Evolutionary conservation across 768 basidiomycete genomes (phyloP).

Genomic region (Hygrophorus pudorinus): DNA sequence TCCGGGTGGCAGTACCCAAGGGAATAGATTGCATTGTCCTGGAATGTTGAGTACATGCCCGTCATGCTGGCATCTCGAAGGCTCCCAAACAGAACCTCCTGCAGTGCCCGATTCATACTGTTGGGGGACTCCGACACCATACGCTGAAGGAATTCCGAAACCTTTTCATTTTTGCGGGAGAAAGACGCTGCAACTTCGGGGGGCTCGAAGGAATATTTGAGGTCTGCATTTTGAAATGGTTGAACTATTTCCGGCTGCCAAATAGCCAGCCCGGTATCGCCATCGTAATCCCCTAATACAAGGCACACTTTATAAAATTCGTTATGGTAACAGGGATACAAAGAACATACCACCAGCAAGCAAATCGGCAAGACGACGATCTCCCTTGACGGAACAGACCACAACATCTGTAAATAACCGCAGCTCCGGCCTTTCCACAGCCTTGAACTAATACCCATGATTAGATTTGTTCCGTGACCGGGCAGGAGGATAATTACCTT

Average conservation of each 20-base stretch:
- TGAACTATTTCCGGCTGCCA: conserved; percentile 49
- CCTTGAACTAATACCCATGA: conserved; percentile 33
- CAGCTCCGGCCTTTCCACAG: conserved; percentile 42
- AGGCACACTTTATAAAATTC: background rate
- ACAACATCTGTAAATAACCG: conserved; percentile 47
- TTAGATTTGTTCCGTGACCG: background rate
- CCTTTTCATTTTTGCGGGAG: conserved; percentile 31
- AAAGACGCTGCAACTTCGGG: conserved; percentile 30
- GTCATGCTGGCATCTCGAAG: background rate
- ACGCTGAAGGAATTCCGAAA: conserved; percentile 13
- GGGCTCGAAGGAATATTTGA: conserved; percentile 41
- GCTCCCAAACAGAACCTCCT: background rate
- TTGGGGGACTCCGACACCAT: background rate
- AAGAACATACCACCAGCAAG: conserved; percentile 45
- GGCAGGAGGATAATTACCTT: conserved; percentile 29
- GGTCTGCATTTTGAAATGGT: conserved; percentile 42
- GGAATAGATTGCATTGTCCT: conserved; percentile 4
- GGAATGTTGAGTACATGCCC: conserved; percentile 3
- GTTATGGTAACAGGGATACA: background rate
- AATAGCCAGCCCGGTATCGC: conserved; percentile 48
- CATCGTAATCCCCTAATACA: conserved; percentile 56
- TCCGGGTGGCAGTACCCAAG: conserved; percentile 1
- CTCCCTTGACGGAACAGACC: conserved; percentile 41
- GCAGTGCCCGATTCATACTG: background rate
- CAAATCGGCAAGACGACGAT: conserved; percentile 49